These are phyloP conservation scores for Leccinum arenicola DNA, from an alignment of 768 basidiomycete species.

Conservation along the genomic window DNA sequence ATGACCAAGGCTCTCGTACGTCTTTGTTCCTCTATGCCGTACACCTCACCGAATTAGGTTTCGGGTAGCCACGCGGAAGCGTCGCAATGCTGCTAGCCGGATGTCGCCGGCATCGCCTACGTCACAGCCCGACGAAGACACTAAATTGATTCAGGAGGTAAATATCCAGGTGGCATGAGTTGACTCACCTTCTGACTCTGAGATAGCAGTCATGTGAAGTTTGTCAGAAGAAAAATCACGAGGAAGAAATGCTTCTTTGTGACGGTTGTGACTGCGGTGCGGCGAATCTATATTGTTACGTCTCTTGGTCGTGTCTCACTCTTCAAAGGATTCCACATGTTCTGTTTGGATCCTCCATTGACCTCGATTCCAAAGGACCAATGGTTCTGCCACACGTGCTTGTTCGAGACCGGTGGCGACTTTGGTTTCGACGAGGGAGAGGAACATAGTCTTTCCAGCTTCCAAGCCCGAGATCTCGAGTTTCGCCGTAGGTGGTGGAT, in stretches of 20 bases:
- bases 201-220: conserved; percentile 85
- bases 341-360: conserved; percentile 92
- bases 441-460: conserved; percentile 88
- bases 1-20: conserved; percentile 47
- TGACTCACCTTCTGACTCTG: conserved; percentile 22
- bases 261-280: conserved; percentile 82
- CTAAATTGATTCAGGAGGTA: conserved; percentile 54
- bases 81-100: conserved; percentile 20
- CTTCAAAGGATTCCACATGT: conserved; percentile 86
- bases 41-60: conserved; percentile 17
- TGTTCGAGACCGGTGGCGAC: conserved; percentile 89
- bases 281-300: conserved; percentile 19
- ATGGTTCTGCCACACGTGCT: conserved; percentile 94
- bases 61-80: conserved; percentile 33
- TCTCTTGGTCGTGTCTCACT: conserved; percentile 15
- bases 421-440: conserved; percentile 99
- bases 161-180: conserved; percentile 19
- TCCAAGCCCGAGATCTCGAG: conserved; percentile 86
- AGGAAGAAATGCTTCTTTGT: conserved; percentile 89
- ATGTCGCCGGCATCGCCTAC: conserved; percentile 21
- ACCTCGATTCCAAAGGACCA: conserved; percentile 84
- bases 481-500: conserved; percentile 91
- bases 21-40: conserved; percentile 7
- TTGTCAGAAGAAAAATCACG: conserved; percentile 85
- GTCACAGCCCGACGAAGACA: conserved; percentile 34